phyloP scores from a whole-genome alignment of 371 early-diverging fungal species.

The Mortierella sp. region DNA sequence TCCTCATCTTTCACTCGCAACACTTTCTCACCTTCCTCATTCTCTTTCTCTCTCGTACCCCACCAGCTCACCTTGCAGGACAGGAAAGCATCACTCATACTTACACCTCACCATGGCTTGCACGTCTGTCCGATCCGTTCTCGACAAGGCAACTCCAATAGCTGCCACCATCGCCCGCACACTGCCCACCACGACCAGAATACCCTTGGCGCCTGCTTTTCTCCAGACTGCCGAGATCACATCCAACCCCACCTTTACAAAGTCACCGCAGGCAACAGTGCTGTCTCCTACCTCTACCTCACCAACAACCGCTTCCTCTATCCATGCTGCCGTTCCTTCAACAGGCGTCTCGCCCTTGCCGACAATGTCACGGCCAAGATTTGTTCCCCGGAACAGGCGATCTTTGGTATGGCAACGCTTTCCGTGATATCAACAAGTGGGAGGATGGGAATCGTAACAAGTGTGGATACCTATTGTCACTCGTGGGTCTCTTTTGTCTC shows the following conservation, averaged over 20 bases:
- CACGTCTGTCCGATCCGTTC: conserved; percentile 36
- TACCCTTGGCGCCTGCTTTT: conserved; percentile 1
- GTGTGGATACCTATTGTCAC: too few species aligned
- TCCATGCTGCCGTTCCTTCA: conserved; percentile 4
- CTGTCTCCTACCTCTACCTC: not conserved
- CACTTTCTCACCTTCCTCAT: too few species aligned
- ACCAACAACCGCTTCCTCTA: not conserved
- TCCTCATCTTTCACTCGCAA: too few species aligned
- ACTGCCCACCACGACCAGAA: conserved; percentile 1
- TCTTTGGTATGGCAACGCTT: conserved; percentile 20
- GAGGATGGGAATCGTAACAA: too few species aligned
- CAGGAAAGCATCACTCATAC: too few species aligned
- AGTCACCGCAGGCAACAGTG: conserved; percentile 1
- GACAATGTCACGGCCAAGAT: conserved; percentile 22
- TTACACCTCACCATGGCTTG: conserved; percentile 27
- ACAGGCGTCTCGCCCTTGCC: conserved; percentile 5
- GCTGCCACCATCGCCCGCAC: conserved; percentile 22
- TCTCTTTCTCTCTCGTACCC: too few species aligned
- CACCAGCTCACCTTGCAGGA: too few species aligned
- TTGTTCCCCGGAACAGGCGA: conserved; percentile 39
- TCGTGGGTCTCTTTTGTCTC: not conserved
- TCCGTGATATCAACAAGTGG: not conserved
- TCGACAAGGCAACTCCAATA: conserved; percentile 32
- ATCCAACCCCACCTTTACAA: not conserved
- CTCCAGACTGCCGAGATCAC: not conserved